These are phyloP conservation scores for Medicago truncatula DNA, from an alignment of 306 rosid genomes.

Conservation along the genomic window MtrunA17r5.0-ANR NC_053042.1:5876501-5877000, in stretches of 20 bases:
- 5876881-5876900: slow-evolving; percentile 66
- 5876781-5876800: slow-evolving; percentile 16
- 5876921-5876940: slow-evolving; percentile 41
- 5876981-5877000: slow-evolving; percentile 42
- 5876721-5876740: slow-evolving; percentile 9
- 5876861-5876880: slow-evolving; percentile 71
- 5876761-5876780: slow-evolving; percentile 8
- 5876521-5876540: slow-evolving; percentile 7
- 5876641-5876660: slow-evolving; percentile 39
- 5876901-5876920: slow-evolving; percentile 35
- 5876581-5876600: slow-evolving; percentile 69
- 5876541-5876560: slow-evolving; percentile 3
- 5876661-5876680: slow-evolving; percentile 5
- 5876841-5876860: slow-evolving; percentile 86
- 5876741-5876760: slow-evolving; percentile 24
- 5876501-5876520: slow-evolving; percentile 18
- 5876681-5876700: slow-evolving; percentile 30
- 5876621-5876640: slow-evolving; percentile 92
- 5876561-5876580: slow-evolving; percentile 46
- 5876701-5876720: background rate
- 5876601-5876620: slow-evolving; percentile 67
- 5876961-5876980: slow-evolving; percentile 42
- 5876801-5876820: slow-evolving; percentile 23
- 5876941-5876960: slow-evolving; percentile 46
- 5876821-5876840: slow-evolving; percentile 50